Evolutionary conservation across 305 asterid genomes (phyloP).

Genomic region (Fraxinus baroniana): DNA sequence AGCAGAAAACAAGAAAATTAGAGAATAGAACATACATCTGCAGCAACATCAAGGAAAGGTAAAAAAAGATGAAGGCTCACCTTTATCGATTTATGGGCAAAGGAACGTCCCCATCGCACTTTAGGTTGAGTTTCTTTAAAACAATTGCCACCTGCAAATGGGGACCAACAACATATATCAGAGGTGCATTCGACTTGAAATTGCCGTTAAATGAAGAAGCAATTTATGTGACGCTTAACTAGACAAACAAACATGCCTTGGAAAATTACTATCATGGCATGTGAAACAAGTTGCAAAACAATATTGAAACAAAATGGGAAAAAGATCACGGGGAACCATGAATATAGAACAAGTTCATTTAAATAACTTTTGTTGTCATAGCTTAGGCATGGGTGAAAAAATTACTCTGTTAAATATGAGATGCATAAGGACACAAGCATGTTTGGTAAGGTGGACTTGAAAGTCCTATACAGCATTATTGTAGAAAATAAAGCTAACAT

Average conservation of each 20-base stretch:
- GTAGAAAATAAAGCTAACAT: background rate
- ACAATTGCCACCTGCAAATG: conserved; percentile 36
- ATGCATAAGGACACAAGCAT: background rate
- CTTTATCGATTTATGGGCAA: conserved; percentile 55
- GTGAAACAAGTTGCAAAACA: background rate
- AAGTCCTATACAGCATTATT: background rate
- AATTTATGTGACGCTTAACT: conserved; percentile 12
- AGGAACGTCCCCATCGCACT: conserved; percentile 54
- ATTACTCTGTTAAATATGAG: background rate
- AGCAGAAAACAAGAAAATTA: conserved; percentile 32
- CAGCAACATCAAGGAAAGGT: conserved; percentile 39
- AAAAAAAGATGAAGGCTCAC: conserved; percentile 40
- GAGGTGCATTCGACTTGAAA: background rate
- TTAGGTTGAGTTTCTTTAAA: conserved; percentile 43
- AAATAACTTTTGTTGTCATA: background rate
- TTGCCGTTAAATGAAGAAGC: conserved; percentile 18
- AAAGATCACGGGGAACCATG: background rate
- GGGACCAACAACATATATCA: conserved; percentile 31
- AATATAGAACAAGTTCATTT: background rate
- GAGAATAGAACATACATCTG: conserved; percentile 30
- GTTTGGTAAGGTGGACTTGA: background rate
- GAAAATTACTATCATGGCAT: background rate
- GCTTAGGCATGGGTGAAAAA: background rate
- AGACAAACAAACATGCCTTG: background rate
- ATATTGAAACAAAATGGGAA: background rate